Base-by-base conservation (phyloP, 345 rosid species). In the Geranium brycei region DNA sequence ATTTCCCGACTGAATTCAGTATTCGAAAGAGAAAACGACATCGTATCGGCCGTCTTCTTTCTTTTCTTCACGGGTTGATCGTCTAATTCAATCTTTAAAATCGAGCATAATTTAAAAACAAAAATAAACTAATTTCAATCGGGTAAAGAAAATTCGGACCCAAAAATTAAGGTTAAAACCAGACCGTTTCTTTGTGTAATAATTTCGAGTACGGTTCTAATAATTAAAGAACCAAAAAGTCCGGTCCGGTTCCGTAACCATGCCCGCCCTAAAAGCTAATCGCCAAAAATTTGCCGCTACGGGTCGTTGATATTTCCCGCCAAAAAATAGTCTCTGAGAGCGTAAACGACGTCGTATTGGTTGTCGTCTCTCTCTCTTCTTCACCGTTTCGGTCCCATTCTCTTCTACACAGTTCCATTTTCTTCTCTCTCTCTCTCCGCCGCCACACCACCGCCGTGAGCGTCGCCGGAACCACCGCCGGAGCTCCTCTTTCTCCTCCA, bases 401-500 rank as follows among this genome's bases (percentile, higher is more conserved):
- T 47, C 53, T 11, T 13, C 53, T 47, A 8, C 53, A 47, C 53
- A 47, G 53, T 47, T 3, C 53, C 3, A 2, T 2, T 10, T 35
- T 7, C 14, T 13, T 47, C 53, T 0, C 53, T 47, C 3, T 19
- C 1, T 19, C 17, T 41, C 62, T 55, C 38, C 60, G 38, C 17
- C 67, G 38, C 65, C 28, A 23, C 28, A 23, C 28, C 28, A 23
- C 28, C 28, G 28, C 28, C 31, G 62, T 23, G 64, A 58, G 63
- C 58, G 35, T 30, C 16, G 1, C 31, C 66, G 23, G 23, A 60
- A 58, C 30, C 57, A 8, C 51, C 59, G 57, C 64, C 40, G 30
- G 57, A 57, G 53, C 64, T 1, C 16, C 51, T 31, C 60, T 59
- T 68, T 59, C 64, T 14, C 76, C 78, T 16, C 74, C 2, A 41